Conservation (phyloP, 192 early-diverging fungal genomes). For the Irineochytrium annulatum region DNA sequence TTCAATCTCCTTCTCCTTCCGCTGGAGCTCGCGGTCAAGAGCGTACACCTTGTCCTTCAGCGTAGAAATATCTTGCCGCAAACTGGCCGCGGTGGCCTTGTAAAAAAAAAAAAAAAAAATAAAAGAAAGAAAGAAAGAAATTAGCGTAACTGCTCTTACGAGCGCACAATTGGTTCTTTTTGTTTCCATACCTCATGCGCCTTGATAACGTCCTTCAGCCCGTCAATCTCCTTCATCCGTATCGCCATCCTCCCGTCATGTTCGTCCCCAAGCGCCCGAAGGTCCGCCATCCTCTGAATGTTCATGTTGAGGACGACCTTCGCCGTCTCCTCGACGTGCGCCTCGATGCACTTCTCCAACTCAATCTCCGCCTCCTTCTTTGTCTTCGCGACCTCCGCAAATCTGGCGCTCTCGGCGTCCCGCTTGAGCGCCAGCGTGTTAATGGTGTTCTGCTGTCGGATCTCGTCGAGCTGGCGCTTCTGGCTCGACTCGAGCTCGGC, state of each 20-base stretch:
- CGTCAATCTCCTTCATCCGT: slow-evolving; percentile 9
- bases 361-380: slow-evolving; percentile 20
- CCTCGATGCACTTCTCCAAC: neutral
- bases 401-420: slow-evolving; percentile 35
- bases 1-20: too few species aligned
- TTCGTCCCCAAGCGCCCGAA: slow-evolving; percentile 15
- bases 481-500: slow-evolving; percentile 33
- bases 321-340: slow-evolving; percentile 10
- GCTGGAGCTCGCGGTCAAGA: too few species aligned
- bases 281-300: slow-evolving; percentile 15
- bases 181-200: neutral
- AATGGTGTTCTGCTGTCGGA: slow-evolving; percentile 34
- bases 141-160: too few species aligned
- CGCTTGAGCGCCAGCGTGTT: slow-evolving; percentile 33
- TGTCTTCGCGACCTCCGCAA: slow-evolving; percentile 10
- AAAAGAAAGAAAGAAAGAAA: too few species aligned
- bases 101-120: slow-evolving; percentile 2
- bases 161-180: too few species aligned
- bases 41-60: neutral
- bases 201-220: slow-evolving; percentile 20
- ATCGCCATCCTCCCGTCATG: slow-evolving; percentile 15
- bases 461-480: slow-evolving; percentile 36
- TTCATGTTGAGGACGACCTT: slow-evolving; percentile 23
- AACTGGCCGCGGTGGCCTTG: too few species aligned
- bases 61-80: neutral